A percentile compares a stretch with the other conserved stretches of the same genome.
Conservation (phyloP, 305 asterid genomes). For the Solanum hybrid region DNA sequence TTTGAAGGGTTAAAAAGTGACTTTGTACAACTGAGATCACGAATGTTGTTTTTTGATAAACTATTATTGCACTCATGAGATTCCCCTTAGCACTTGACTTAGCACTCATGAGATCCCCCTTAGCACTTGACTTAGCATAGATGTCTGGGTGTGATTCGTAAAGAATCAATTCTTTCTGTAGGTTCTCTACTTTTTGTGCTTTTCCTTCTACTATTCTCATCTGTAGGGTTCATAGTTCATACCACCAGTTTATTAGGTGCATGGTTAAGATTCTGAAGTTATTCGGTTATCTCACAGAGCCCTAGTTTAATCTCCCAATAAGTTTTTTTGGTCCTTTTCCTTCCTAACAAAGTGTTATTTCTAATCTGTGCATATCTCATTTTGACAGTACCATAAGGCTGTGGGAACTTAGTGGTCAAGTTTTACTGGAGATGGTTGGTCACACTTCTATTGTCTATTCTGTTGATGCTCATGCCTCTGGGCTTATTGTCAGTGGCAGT, state of each 20-base stretch:
- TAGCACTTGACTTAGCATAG: not conserved
- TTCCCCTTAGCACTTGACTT: not conserved
- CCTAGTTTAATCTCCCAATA: not conserved
- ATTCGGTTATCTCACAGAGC: not conserved
- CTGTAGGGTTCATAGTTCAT: not conserved
- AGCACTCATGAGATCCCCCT: not conserved
- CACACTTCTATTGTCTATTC: slow-evolving; percentile 88
- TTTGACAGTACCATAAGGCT: slow-evolving; percentile 72
- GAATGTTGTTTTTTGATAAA: not conserved
- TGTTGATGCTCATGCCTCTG: slow-evolving; percentile 78
- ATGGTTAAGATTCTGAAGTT: not conserved
- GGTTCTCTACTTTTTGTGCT: not conserved
- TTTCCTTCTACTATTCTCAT: not conserved
- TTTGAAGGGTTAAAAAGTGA: not conserved
- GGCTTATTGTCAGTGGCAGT: slow-evolving; percentile 88
- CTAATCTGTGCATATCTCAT: slow-evolving; percentile 4
- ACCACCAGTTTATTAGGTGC: not conserved
- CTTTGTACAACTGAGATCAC: not conserved
- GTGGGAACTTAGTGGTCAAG: slow-evolving; percentile 82
- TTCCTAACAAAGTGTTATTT: not conserved
- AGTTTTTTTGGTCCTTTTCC: not conserved
- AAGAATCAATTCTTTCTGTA: not conserved
- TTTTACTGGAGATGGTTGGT: slow-evolving; percentile 90
- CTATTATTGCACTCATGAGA: not conserved
- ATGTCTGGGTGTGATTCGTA: not conserved